A percentile compares a stretch with the other conserved stretches of the same genome.
These are phyloP conservation scores for Fusarium abutilonis DNA, from an alignment of 2,329 filamentous ascomycete species.

Conservation along the genomic window DNA sequence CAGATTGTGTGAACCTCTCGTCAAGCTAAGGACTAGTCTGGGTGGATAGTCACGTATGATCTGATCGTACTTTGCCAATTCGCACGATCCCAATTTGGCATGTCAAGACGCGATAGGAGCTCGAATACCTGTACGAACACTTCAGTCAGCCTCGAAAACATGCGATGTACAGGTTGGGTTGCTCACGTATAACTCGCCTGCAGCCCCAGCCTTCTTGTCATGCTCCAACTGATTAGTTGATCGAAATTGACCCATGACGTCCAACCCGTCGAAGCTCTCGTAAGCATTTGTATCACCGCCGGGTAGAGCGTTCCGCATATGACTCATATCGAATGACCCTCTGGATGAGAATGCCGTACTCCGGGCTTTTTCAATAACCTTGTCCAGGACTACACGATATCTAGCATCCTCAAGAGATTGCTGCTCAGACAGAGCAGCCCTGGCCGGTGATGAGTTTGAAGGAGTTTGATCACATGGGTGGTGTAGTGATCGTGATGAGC, in stretches of 20 bases:
- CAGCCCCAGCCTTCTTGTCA: slow-evolving; percentile 40
- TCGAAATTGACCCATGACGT: slow-evolving; percentile 20
- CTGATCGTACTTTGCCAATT: slow-evolving; percentile 37
- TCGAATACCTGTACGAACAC: slow-evolving; percentile 24
- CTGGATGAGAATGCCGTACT: slow-evolving; percentile 14
- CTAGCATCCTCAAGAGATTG: slow-evolving; percentile 2
- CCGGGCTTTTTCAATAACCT: slow-evolving; percentile 23
- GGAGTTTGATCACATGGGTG: background rate
- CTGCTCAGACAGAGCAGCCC: background rate
- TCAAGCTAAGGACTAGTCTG: too few species aligned
- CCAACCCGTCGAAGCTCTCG: slow-evolving; percentile 30
- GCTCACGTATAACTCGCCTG: slow-evolving; percentile 42
- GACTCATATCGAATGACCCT: slow-evolving; percentile 24
- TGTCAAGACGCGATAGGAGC: slow-evolving; percentile 22
- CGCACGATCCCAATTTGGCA: slow-evolving; percentile 13
- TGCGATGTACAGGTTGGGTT: background rate
- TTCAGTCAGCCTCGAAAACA: background rate
- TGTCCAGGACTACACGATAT: slow-evolving; percentile 19
- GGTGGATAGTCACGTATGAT: background rate
- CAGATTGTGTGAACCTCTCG: too few species aligned
- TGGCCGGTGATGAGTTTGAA: too few species aligned
- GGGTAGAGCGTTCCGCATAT: slow-evolving; percentile 12
- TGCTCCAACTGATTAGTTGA: slow-evolving; percentile 36
- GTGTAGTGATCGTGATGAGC: too few species aligned
- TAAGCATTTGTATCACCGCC: background rate